Evolutionary conservation across 805 yeast species (phyloP).

Genomic region (Priceomyces medius): DNA sequence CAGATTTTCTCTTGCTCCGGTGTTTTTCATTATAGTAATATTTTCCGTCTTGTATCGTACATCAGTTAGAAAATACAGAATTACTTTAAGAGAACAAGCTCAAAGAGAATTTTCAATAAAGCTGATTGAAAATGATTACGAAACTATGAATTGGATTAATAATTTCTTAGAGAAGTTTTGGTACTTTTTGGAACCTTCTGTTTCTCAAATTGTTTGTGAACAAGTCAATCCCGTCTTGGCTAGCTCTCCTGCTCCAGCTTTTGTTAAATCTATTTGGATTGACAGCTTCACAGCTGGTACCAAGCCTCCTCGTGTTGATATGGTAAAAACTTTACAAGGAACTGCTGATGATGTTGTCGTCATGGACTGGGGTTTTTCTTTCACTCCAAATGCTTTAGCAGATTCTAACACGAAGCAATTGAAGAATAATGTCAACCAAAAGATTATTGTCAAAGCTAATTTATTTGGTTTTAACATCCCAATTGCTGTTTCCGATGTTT

Average conservation of each 20-base stretch:
- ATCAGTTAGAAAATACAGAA: slow-evolving; percentile 77
- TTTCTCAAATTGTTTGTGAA: slow-evolving; percentile 80
- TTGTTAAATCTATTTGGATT: slow-evolving; percentile 79
- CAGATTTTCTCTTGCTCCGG: slow-evolving; percentile 74
- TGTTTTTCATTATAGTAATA: slow-evolving; percentile 67
- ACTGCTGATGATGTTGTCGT: slow-evolving; percentile 93
- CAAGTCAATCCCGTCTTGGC: slow-evolving; percentile 84
- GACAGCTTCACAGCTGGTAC: slow-evolving; percentile 90
- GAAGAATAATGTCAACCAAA: slow-evolving; percentile 81
- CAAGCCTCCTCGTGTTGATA: slow-evolving; percentile 91
- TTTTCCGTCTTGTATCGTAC: slow-evolving; percentile 75
- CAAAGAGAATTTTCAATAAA: slow-evolving; percentile 83
- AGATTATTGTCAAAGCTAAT: slow-evolving; percentile 70
- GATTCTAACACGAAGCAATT: slow-evolving; percentile 85
- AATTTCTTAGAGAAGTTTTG: slow-evolving; percentile 87
- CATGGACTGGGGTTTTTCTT: slow-evolving; percentile 95
- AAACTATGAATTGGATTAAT: slow-evolving; percentile 95
- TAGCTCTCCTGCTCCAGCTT: slow-evolving; percentile 74
- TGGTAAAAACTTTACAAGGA: slow-evolving; percentile 83
- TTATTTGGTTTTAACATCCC: slow-evolving; percentile 85
- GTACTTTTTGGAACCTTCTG: slow-evolving; percentile 85
- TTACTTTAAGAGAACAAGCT: slow-evolving; percentile 70
- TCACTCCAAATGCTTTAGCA: slow-evolving; percentile 85
- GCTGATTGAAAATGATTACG: slow-evolving; percentile 83
- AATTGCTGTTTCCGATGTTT: slow-evolving; percentile 72